Evolutionary conservation across 2,329 filamentous ascomycete genomes (phyloP), one percentile per base, ranked within the genome.

Genomic region (Paecilomyces sp.): DNA sequence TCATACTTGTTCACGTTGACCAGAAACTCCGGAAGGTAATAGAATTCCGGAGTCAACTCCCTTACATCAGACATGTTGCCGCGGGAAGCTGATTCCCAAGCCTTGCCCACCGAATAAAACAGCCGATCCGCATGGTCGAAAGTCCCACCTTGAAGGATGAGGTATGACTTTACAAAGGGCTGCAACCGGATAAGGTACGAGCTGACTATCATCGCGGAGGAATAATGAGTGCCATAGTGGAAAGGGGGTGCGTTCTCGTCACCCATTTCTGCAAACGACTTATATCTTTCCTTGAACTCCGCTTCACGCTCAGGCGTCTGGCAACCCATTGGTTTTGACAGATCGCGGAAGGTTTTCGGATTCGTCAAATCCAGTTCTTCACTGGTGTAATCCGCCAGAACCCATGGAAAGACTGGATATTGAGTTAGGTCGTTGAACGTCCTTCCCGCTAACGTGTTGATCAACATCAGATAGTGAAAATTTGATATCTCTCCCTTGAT

Each of bases 341-440:
- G 78, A 70, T 99, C 92, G 63, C 94, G 85, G 75, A 96, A 99
- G 2, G 87, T 91, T 51, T 87, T 85, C 1, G 92, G 91, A 68
- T 97, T 85, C 36, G 86, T 86, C 52, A 99, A 78, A 69, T 99
- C 91, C 11, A 99, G 80, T 71, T 97, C 92, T 18, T 96, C 89
- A 67, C 93, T 97, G 0, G 89, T 93, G 72, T 99, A 99, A 70
- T 99, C 93, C 0, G 94, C 92, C 54, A 99, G 79, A 3, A 99
- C 88, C 94, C 94, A 99, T 0, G 94, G 94, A 65, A 99, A 99
- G 18, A 99, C 92, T 0, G 94, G 94, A 68, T 99, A 99, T 69
- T 99, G 95, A 0, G 94, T 99, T 18, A 99, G 80, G 70, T 99
- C 94, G 70, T 99, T 99, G 79, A 99, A 99, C 0, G 94, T 97